Evolutionary conservation across 768 basidiomycete species (phyloP), one percentile per base, ranked within the genome.

Genomic region (Mrakia frigida): DNA sequence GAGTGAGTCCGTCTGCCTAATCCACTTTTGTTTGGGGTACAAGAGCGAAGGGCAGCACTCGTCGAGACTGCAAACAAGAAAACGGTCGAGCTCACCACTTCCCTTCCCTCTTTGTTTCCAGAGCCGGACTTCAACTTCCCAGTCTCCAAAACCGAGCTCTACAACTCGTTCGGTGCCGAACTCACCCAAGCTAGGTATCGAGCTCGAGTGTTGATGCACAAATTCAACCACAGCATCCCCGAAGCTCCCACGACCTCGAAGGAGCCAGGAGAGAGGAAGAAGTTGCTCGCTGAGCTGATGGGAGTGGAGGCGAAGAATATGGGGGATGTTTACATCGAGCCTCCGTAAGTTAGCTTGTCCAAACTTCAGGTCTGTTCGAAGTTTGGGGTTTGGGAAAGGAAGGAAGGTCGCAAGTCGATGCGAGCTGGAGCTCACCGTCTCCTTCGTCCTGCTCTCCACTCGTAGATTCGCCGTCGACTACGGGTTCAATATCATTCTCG

Each of bases 271-370:
- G 70, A 56, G 52, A 53, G 70, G 53, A 31, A 31, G 35, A 41
- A 13, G 65, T 3, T 68, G 2, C 39, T 68, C 6, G 65, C 65
- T 1, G 65, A 68, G 25, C 39, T 68, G 65, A 25, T 68, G 9
- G 65, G 37, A 18, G 37, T 68, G 18, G 10, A 39, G 39, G 35
- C 11, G 31, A 33, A 72, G 46, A 6, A 33, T 2, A 52, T 53
- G 70, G 70, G 50, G 52, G 53, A 59, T 9, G 50, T 72, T 33
- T 46, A 37, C 21, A 72, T 72, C 14, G 70, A 72, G 53, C 70
- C 70, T 0, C 70, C 70, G 52, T 70, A 11, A 70, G 68, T 70
- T n/a, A n/a, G n/a, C n/a, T n/a, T n/a, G n/a, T n/a, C n/a, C n/a
- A n/a, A n/a, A n/a, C n/a, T n/a, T n/a, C n/a, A n/a, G n/a, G n/a